A percentile compares a stretch with the other conserved stretches of the same genome.
These are phyloP conservation scores for Phaffomyces thermotolerans DNA, from an alignment of 805 yeast species.

Conservation along the genomic window DNA sequence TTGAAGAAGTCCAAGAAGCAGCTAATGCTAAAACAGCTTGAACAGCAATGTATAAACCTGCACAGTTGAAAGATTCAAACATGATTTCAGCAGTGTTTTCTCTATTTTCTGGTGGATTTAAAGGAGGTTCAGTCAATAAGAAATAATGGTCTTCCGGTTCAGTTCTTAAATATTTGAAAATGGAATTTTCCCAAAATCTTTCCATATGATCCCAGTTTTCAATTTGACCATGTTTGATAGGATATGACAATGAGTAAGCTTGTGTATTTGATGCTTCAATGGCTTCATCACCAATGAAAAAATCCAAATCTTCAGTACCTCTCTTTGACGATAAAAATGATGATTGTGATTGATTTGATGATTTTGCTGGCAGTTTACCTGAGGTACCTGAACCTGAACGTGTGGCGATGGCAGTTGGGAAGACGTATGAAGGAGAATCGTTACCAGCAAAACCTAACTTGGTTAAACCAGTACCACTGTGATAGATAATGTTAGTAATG, in stretches of 20 bases:
- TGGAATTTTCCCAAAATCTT: slow-evolving; percentile 96
- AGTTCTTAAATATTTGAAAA: slow-evolving; percentile 91
- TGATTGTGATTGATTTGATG: slow-evolving; percentile 37
- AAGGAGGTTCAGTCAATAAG: slow-evolving; percentile 93
- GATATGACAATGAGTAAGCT: slow-evolving; percentile 79
- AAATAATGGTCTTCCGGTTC: slow-evolving; percentile 99
- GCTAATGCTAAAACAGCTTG: slow-evolving; percentile 98
- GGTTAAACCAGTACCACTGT: slow-evolving; percentile 95
- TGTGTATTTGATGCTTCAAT: slow-evolving; percentile 86
- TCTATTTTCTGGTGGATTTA: slow-evolving; percentile 99
- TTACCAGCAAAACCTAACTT: slow-evolving; percentile 98
- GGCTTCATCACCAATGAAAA: slow-evolving; percentile 95
- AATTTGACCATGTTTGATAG: slow-evolving; percentile 95
- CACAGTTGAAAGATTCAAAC: slow-evolving; percentile 98
- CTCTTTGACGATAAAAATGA: slow-evolving; percentile 44
- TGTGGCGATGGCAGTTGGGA: slow-evolving; percentile 92
- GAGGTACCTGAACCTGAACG: slow-evolving; percentile 41
- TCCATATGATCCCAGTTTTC: slow-evolving; percentile 99
- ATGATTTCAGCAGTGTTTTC: slow-evolving; percentile 98
- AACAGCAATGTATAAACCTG: slow-evolving; percentile 96
- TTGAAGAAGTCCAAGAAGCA: slow-evolving; percentile 97
- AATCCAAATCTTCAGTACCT: slow-evolving; percentile 91
- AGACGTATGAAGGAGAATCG: slow-evolving; percentile 94
- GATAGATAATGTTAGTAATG: slow-evolving; percentile 13
- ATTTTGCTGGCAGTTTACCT: slow-evolving; percentile 35